phyloP scores from a whole-genome alignment of 768 basidiomycete species.

The Leccinum aurantiacum region DNA sequence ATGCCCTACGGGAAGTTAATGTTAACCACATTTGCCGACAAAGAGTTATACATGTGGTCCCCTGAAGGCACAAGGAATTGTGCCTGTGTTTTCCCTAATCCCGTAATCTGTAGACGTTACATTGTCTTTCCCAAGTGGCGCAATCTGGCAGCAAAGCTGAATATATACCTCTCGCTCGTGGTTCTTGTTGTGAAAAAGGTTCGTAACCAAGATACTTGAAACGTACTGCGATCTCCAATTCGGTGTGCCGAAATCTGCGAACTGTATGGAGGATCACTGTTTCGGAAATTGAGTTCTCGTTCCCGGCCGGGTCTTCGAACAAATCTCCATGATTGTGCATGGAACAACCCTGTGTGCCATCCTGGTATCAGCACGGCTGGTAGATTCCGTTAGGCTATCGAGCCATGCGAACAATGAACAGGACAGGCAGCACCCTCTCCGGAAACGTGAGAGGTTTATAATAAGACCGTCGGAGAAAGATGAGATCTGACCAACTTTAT shows the following conservation, averaged over 20 bases:
- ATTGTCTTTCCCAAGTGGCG: background rate
- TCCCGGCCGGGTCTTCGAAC: constrained; percentile 35
- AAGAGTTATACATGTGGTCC: constrained; percentile 38
- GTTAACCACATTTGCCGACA: background rate
- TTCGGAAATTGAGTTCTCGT: constrained; percentile 42
- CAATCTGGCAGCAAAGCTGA: background rate
- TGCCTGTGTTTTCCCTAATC: constrained; percentile 39
- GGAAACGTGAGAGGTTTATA: constrained; percentile 53
- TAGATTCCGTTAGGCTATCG: constrained; percentile 48
- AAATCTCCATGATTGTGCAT: constrained; percentile 46
- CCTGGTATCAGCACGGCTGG: background rate
- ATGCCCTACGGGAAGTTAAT: constrained; percentile 36
- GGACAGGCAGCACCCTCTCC: constrained; percentile 50
- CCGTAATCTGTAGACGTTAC: background rate
- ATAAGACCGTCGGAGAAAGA: constrained; percentile 47
- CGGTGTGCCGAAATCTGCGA: constrained; percentile 61
- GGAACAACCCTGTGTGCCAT: background rate
- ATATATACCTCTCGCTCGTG: constrained; percentile 42
- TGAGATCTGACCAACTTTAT: constrained; percentile 41
- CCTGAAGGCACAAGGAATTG: constrained; percentile 45
- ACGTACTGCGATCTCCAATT: constrained; percentile 55
- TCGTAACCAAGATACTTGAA: constrained; percentile 52
- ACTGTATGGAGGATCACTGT: constrained; percentile 48
- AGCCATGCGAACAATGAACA: constrained; percentile 55
- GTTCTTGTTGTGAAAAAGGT: constrained; percentile 50